Evolutionary conservation across 2,329 filamentous ascomycete species (phyloP), one percentile per base, ranked within the genome.

Genomic region (Fusarium cicatricum): DNA sequence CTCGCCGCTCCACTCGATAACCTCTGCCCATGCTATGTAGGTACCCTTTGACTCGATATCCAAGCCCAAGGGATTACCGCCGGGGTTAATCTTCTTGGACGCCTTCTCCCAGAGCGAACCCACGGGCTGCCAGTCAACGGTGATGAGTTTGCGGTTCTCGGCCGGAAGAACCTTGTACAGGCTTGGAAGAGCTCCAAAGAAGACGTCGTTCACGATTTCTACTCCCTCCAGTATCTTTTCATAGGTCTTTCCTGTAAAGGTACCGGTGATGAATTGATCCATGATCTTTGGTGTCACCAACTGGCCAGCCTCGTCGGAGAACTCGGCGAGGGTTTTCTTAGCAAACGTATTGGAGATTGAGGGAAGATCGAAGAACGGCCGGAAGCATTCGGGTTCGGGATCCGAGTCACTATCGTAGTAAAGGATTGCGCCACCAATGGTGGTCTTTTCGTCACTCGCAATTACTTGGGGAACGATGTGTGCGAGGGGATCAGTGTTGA

Each of bases 21-120:
- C 60, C 38, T 64, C 60, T 3, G 59, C 59, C 59, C 59, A 64
- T 2, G 51, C 51, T 5, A 64, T 38, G 5, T 64, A 63, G 1
- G 55, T 60, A 4, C 60, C 60, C 28, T 63, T 60, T 0, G 37
- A 32, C 16, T n/a, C 44, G 0, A 39, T 71, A 2, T 63, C 47
- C 2, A 63, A 11, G 0, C 59, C 60, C 1, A 63, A 21, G 0
- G 55, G 28, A n/a, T 62, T 64, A 0, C 59, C 55, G 1, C 51
- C 38, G 0, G 51, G 55, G 19, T 64, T 64, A 12, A 42, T 34
- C 6, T 57, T 60, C 2, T 47, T 52, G 3, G 59, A 64, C 1
- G 31, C 47, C 3, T 38, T 39, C 5, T 29, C 28, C 59, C 60
- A 64, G 1, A 63, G 32, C 1, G 56, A 52, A 1, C 59, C 51